phyloP scores from a whole-genome alignment of 2,329 filamentous ascomycete genomes.

The Verticillium klebahnii region DNA sequence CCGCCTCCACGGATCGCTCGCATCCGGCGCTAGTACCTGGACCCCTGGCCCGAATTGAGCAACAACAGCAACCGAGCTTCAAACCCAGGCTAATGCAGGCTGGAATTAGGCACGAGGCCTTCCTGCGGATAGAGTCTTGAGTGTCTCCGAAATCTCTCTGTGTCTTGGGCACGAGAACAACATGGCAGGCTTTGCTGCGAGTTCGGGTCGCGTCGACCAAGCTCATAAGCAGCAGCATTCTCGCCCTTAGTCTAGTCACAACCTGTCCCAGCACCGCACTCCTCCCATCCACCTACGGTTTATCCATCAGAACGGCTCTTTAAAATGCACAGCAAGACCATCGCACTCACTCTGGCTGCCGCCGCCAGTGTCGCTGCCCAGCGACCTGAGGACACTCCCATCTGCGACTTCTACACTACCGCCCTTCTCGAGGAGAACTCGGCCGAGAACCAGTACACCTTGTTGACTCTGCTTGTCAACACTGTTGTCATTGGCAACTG shows the following conservation, averaged over 20 bases:
- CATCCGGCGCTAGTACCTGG: background rate
- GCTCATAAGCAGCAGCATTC: background rate
- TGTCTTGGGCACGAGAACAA: background rate
- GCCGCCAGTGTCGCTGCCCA: slow-evolving; percentile 29
- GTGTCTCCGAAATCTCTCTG: background rate
- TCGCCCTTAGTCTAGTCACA: background rate
- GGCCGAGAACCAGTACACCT: slow-evolving; percentile 49
- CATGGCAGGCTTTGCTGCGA: background rate
- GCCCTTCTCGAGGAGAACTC: slow-evolving; percentile 56
- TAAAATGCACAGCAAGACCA: slow-evolving; percentile 21
- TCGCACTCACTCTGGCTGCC: slow-evolving; percentile 18
- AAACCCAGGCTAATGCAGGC: background rate
- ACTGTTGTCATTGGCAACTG: slow-evolving; percentile 61
- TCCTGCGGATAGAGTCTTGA: background rate
- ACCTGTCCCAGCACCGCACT: background rate
- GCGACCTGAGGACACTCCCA: slow-evolving; percentile 42
- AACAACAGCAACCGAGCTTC: background rate
- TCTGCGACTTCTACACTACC: slow-evolving; percentile 62
- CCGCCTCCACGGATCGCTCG: background rate
- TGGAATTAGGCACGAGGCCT: background rate
- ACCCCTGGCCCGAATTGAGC: background rate
- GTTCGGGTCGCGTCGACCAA: background rate
- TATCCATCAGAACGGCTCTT: background rate
- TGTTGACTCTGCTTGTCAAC: slow-evolving; percentile 56
- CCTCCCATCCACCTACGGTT: background rate